Percentiles rank a stretch among this genome's conserved stretches.
Evolutionary conservation across 768 basidiomycete genomes (phyloP).

Genomic region (Aureoboletus auriporus): DNA sequence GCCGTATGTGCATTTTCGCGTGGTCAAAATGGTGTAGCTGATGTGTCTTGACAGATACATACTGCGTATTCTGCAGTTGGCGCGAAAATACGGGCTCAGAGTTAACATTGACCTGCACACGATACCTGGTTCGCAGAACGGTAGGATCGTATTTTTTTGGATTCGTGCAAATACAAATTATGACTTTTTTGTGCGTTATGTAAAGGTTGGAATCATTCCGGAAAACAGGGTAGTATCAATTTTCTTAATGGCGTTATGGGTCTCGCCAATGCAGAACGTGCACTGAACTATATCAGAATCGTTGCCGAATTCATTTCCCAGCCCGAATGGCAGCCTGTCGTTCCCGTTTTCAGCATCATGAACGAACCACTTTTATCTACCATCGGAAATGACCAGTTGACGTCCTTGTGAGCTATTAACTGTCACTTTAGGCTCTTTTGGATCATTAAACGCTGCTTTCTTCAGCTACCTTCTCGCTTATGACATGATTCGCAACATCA

Average conservation of each 20-base stretch:
- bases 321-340: constrained; percentile 61
- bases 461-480: constrained; percentile 55
- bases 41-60: constrained; percentile 50
- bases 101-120: constrained; percentile 79
- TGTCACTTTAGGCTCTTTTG: not conserved
- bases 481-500: constrained; percentile 65
- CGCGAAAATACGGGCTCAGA: constrained; percentile 85
- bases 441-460: not conserved
- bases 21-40: constrained; percentile 1
- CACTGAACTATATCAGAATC: constrained; percentile 71
- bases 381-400: constrained; percentile 52
- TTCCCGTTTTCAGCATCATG: constrained; percentile 58
- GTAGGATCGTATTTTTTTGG: constrained; percentile 25
- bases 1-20: constrained; percentile 43
- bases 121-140: constrained; percentile 78
- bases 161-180: not conserved
- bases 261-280: constrained; percentile 77
- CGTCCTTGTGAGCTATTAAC: constrained; percentile 52
- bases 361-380: constrained; percentile 54
- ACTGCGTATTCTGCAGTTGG: constrained; percentile 73
- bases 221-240: constrained; percentile 60
- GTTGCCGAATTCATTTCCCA: constrained; percentile 80
- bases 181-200: not conserved
- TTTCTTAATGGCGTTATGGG: constrained; percentile 75
- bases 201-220: constrained; percentile 54